phyloP scores from a whole-genome alignment of 2,329 filamentous ascomycete genomes.

The Exophiala sp. region DNA sequence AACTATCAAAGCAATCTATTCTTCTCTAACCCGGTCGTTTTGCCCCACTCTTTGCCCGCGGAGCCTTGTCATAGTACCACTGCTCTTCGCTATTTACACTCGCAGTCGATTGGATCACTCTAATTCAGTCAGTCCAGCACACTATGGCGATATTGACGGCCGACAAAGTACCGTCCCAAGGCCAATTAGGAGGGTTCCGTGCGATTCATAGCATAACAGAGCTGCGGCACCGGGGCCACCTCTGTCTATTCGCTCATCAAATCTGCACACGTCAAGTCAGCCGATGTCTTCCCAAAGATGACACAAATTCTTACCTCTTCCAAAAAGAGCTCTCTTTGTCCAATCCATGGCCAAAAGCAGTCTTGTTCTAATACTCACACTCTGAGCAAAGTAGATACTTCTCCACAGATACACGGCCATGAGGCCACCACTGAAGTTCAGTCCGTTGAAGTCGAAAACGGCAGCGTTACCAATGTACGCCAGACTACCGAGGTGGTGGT shows the following conservation, averaged over 20 bases:
- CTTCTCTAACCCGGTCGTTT: too few species aligned
- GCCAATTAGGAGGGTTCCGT: too few species aligned
- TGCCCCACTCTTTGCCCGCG: too few species aligned
- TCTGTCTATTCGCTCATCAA: constrained; percentile 18
- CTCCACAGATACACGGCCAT: constrained; percentile 96
- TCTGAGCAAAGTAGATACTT: constrained; percentile 95
- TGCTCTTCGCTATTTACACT: too few species aligned
- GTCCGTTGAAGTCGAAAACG: constrained; percentile 86
- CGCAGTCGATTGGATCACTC: too few species aligned
- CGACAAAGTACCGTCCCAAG: too few species aligned
- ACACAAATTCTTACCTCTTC: constrained; percentile 67
- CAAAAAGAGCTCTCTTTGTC: constrained; percentile 94
- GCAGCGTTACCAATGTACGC: constrained; percentile 97
- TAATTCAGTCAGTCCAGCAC: background rate
- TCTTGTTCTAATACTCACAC: constrained; percentile 86
- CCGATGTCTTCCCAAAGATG: background rate
- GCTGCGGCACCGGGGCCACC: background rate
- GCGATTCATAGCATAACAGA: background rate
- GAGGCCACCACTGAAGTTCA: constrained; percentile 75
- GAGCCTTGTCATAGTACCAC: too few species aligned
- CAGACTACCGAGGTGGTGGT: constrained; percentile 83
- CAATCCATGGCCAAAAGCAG: constrained; percentile 95
- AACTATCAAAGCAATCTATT: too few species aligned
- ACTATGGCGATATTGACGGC: background rate
- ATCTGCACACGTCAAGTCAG: constrained; percentile 15